Percentiles rank a stretch among this genome's conserved stretches.
Evolutionary conservation across 495 filamentous ascomycete species (phyloP).

Genomic region (Entonaema liquescens): DNA sequence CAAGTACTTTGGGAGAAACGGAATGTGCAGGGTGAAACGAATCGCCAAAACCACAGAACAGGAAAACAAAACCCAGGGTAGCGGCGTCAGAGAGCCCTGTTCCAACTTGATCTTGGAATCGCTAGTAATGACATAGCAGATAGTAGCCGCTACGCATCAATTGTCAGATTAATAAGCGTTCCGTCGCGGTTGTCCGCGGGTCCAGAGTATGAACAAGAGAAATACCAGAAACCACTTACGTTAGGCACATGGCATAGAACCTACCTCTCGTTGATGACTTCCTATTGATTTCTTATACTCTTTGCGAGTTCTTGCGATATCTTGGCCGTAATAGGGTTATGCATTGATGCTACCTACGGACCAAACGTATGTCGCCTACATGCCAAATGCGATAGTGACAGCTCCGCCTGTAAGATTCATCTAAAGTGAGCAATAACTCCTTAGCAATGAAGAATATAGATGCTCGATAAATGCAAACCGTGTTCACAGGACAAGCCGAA

Average conservation of each 20-base stretch:
- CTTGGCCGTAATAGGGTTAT: constrained; percentile 4
- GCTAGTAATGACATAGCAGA: constrained; percentile 62
- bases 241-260: constrained; percentile 2
- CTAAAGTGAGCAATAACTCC: not conserved
- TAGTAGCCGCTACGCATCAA: constrained; percentile 61
- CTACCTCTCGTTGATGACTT: constrained; percentile 8
- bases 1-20: constrained; percentile 1
- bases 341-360: constrained; percentile 33
- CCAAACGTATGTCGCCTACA: constrained; percentile 4
- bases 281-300: not conserved
- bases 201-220: not conserved
- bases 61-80: constrained; percentile 44
- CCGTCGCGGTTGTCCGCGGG: constrained; percentile 35
- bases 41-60: constrained; percentile 60
- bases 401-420: not conserved
- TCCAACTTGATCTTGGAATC: constrained; percentile 61
- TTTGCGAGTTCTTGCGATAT: not conserved
- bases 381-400: not conserved
- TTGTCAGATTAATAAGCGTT: constrained; percentile 61
- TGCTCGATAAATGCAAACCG: constrained; percentile 1
- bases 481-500: not conserved
- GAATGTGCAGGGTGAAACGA: constrained; percentile 69
- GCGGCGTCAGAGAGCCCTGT: constrained; percentile 69
- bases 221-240: constrained; percentile 26
- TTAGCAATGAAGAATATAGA: not conserved